A percentile compares a stretch with the other conserved stretches of the same genome.
Evolutionary conservation across 1,284 basidiomycete species (phyloP).

Genomic region (Sutorius eximius): DNA sequence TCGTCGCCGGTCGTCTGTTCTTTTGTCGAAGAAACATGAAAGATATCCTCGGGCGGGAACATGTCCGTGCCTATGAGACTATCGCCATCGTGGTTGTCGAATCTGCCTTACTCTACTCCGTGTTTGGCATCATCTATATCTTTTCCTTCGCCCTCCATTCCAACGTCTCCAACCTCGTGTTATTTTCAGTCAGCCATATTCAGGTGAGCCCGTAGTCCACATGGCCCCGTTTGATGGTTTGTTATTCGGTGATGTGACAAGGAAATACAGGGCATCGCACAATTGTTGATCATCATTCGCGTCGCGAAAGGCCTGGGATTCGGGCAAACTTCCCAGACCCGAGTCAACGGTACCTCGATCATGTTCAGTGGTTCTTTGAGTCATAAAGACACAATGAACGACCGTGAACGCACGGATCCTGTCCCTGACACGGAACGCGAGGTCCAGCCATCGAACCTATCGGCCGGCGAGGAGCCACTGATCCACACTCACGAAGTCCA

Average conservation of each 20-base stretch:
- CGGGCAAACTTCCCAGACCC: neutral
- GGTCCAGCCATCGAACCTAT: neutral
- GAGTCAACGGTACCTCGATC: conserved; percentile 1
- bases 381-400: neutral
- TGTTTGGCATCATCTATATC: conserved; percentile 20
- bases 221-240: neutral
- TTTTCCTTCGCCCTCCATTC: conserved; percentile 25
- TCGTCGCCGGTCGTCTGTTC: conserved; percentile 29
- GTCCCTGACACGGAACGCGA: neutral
- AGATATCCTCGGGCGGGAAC: conserved; percentile 18
- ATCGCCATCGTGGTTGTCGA: conserved; percentile 29
- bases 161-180: conserved; percentile 21
- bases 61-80: conserved; percentile 22
- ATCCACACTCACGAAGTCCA: too few species aligned
- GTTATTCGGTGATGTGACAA: neutral
- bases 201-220: conserved; percentile 19
- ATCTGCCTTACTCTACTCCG: conserved; percentile 22
- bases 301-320: conserved; percentile 21
- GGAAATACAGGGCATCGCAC: conserved; percentile 26
- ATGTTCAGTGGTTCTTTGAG: neutral
- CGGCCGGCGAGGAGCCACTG: neutral
- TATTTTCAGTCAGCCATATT: conserved; percentile 23
- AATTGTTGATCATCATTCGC: conserved; percentile 33
- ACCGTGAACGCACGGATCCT: neutral
- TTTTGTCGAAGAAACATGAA: conserved; percentile 17